These are phyloP conservation scores for Xylariaceae sp. DNA, from an alignment of 2,329 filamentous ascomycete genomes.

Conservation along the genomic window DNA sequence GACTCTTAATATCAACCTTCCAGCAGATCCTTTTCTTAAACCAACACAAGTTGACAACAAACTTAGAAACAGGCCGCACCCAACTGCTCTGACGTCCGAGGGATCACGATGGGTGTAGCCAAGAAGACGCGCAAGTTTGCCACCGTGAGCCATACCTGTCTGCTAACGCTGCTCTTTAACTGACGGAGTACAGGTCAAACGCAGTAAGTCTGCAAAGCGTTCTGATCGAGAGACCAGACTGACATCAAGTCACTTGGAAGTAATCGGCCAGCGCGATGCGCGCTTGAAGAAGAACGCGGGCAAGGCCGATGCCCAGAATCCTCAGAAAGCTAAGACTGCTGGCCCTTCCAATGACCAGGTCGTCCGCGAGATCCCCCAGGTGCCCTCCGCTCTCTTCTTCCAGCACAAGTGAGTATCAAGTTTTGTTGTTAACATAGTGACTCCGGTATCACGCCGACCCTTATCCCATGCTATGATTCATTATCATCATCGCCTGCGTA, in stretches of 20 bases:
- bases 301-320: conserved; percentile 56
- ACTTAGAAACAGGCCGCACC: neutral
- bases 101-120: conserved; percentile 13
- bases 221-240: neutral
- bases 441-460: neutral
- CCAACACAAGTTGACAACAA: neutral
- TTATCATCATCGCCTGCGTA: too few relatives aligned
- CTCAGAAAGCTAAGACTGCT: conserved; percentile 54
- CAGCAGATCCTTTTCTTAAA: neutral
- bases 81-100: neutral
- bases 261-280: conserved; percentile 77
- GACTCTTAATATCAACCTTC: too few relatives aligned
- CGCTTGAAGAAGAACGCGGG: conserved; percentile 76
- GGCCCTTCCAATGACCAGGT: conserved; percentile 50
- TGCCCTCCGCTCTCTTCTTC: conserved; percentile 82
- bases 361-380: conserved; percentile 75
- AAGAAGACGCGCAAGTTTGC: conserved; percentile 23
- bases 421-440: neutral
- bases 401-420: conserved; percentile 46
- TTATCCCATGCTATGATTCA: too few relatives aligned
- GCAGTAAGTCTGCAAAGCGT: conserved; percentile 20
- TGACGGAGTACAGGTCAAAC: conserved; percentile 28
- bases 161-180: conserved; percentile 7
- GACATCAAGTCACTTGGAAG: conserved; percentile 11
- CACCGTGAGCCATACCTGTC: conserved; percentile 10